Evolutionary conservation across 75 land plant species (phyloP), one percentile per base, ranked within the genome.

Genomic region (Cupressus sempervirens): DNA sequence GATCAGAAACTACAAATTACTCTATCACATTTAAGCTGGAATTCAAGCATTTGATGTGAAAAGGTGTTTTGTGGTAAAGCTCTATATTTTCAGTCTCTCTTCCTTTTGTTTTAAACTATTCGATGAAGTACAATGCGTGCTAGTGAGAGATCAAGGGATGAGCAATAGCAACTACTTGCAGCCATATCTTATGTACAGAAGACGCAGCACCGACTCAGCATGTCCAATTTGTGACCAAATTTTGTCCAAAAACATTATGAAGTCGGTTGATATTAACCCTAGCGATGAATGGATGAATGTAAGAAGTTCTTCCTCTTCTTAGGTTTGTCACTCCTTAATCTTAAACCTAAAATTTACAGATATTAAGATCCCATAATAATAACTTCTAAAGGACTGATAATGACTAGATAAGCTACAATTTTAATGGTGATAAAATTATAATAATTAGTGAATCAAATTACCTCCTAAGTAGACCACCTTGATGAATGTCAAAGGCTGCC

Each of bases 121-220:
- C 56, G 79, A 97, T 98, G 99, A 96, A 92, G 92, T 98, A 98
- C 93, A 98, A 98, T 88, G 95, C 98, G 0, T 98, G 99, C 92
- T 98, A 98, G 99, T 82, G 93, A 75, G 95, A 96, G 82, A 70
- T 98, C 85, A 98, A 98, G 88, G 98, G 98, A 29, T 91, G 93
- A 43, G 99, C 95, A n/a, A 85, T 98, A 40, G 88, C 99, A 4
- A 98, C 99, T 8, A 93, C 96, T 26, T 98, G 99, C 85, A 97
- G 98, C 85, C 99, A 98, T 84, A 86, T 98, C 30, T 88, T 98
- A 65, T 98, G 99, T 85, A 83, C 93, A 7, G 99, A 98, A 86
- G 99, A 98, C 90, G 98, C 99, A 95, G 86, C 88, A 95, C 88
- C 81, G 99, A 98, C 84, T 93, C 91, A 68, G 90, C 94, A 48